Percentiles rank a stretch among this genome's conserved stretches.
Evolutionary conservation across 2,329 filamentous ascomycete species (phyloP).

Genomic region (Botrytis aclada): DNA sequence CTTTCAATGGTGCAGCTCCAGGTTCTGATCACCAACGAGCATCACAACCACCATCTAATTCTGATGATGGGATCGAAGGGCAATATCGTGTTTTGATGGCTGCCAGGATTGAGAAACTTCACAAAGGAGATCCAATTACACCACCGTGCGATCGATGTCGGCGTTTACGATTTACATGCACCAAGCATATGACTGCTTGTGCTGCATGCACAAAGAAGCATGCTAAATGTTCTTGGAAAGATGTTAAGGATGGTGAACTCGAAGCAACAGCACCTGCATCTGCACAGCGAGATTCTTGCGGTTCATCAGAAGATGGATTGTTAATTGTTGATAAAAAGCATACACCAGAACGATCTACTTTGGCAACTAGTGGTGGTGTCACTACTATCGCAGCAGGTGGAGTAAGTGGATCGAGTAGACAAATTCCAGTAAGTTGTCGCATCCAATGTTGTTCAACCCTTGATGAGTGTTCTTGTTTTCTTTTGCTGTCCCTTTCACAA

Average conservation of each 20-base stretch:
- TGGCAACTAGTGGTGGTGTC: neutral
- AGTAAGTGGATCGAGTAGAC: neutral
- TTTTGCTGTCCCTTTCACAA: no score
- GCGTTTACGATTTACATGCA: conserved; percentile 73
- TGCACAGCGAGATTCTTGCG: conserved; percentile 11
- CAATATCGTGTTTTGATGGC: conserved; percentile 63
- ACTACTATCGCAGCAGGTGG: conserved; percentile 7
- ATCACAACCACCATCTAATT: conserved; percentile 27
- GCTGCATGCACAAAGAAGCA: conserved; percentile 88
- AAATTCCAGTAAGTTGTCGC: neutral
- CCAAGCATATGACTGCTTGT: conserved; percentile 84
- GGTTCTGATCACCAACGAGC: conserved; percentile 31
- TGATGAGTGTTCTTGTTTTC: neutral
- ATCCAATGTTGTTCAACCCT: neutral
- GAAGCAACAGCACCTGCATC: conserved; percentile 17
- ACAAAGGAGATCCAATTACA: conserved; percentile 70
- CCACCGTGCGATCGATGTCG: conserved; percentile 84
- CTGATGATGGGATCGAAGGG: conserved; percentile 32
- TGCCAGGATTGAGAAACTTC: conserved; percentile 70
- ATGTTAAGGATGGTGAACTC: conserved; percentile 69
- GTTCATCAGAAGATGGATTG: conserved; percentile 15
- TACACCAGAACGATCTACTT: conserved; percentile 11
- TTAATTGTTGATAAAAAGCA: conserved; percentile 18
- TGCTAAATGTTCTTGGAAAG: conserved; percentile 82
- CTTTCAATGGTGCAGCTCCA: conserved; percentile 23